Evolutionary conservation across 139 green algal species (phyloP).

Genomic region (Astrephomene gubernaculifera): DNA sequence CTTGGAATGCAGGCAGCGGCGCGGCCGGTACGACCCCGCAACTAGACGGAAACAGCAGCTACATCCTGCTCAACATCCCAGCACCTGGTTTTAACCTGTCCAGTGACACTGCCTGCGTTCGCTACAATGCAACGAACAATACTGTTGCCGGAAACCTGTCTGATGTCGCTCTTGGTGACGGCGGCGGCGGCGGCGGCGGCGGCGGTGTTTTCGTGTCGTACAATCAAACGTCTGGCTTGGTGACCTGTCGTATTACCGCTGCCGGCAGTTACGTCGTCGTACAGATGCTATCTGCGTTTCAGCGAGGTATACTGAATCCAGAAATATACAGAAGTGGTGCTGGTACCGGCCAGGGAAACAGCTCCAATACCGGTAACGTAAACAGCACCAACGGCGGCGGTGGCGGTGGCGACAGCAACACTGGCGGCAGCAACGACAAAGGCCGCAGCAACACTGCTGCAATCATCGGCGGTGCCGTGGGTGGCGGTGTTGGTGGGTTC

Average conservation of each 20-base stretch:
- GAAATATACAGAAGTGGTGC: no score
- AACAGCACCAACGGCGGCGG: no score
- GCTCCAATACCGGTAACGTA: no score
- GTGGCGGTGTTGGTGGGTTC: no score
- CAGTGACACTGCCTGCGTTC: not conserved
- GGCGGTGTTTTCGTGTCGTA: not conserved
- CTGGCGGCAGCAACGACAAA: no score
- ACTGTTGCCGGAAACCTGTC: not conserved
- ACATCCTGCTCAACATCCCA: conserved; percentile 4
- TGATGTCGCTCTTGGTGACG: not conserved
- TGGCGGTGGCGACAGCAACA: no score
- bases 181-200: not conserved
- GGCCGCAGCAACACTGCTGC: no score
- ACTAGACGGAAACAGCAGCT: not conserved
- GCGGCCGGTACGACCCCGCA: not conserved
- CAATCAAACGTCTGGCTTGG: not conserved
- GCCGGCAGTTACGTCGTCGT: not conserved
- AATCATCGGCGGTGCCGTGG: no score
- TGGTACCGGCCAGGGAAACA: no score
- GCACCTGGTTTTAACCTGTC: not conserved
- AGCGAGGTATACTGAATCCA: no score
- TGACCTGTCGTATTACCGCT: not conserved
- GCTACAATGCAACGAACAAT: not conserved
- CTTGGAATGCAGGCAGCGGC: not conserved
- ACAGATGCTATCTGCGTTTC: no score